phyloP scores from a whole-genome alignment of 352 stramenopile genomes.

The Globisporangium okanoganense region DNA sequence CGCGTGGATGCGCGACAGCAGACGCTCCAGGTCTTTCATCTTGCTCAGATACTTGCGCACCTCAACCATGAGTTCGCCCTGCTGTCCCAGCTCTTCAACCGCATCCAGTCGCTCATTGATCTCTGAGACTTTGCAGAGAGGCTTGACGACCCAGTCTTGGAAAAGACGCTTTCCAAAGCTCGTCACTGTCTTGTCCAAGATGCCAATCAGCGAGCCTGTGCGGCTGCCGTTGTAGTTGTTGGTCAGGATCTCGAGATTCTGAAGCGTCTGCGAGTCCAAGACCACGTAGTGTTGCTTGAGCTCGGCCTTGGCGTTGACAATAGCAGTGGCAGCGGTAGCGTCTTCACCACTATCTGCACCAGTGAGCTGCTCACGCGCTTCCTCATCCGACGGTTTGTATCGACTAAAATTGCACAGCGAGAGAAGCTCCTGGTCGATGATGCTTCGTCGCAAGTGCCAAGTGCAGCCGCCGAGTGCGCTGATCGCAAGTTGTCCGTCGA shows the following conservation, averaged over 20 bases:
- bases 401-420: slow-evolving; percentile 73
- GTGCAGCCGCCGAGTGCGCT: slow-evolving; percentile 71
- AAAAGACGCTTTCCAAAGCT: slow-evolving; percentile 95
- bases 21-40: slow-evolving; percentile 94
- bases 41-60: slow-evolving; percentile 84
- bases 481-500: slow-evolving; percentile 55
- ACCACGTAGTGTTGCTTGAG: slow-evolving; percentile 89
- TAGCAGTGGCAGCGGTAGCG: not conserved
- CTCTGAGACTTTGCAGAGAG: slow-evolving; percentile 91
- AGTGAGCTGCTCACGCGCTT: slow-evolving; percentile 19
- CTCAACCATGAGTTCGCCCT: slow-evolving; percentile 69
- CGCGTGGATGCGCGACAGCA: slow-evolving; percentile 95
- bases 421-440: slow-evolving; percentile 82
- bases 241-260: slow-evolving; percentile 95
- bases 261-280: slow-evolving; percentile 95
- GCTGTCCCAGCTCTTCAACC: slow-evolving; percentile 92
- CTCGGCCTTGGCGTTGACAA: slow-evolving; percentile 35
- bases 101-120: slow-evolving; percentile 96
- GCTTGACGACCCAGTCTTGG: slow-evolving; percentile 95
- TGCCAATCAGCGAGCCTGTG: slow-evolving; percentile 90
- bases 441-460: slow-evolving; percentile 74
- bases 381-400: slow-evolving; percentile 79
- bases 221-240: slow-evolving; percentile 91
- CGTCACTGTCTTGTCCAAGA: slow-evolving; percentile 89
- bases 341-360: slow-evolving; percentile 11